Base-by-base conservation (phyloP, 2,329 filamentous ascomycete genomes). In the Colletotrichum kahawae region DNA sequence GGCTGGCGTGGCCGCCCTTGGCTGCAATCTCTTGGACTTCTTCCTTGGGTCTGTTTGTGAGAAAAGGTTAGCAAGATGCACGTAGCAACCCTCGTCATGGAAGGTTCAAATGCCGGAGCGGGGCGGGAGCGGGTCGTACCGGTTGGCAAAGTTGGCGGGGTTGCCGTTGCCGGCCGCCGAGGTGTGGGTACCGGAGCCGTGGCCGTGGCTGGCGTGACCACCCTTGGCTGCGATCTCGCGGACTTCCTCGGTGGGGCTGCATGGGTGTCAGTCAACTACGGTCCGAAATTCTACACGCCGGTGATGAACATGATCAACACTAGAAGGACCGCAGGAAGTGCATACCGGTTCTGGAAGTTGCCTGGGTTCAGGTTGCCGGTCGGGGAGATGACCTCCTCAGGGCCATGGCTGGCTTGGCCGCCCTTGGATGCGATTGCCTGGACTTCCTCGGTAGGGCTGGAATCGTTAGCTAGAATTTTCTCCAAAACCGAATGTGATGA, bases 11-110 rank as follows among this genome's bases (percentile, higher is more conserved):
- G 16, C 85, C 85, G 24, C 85, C 85, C 79, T 86, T 86, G 67
- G 81, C 81, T 1, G 85, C 85, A 69, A 87, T 87, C 5, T 84
- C 81, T 4, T 82, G 79, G 18, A 88, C 86, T 78, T 89, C 87
- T 13, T 87, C 86, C 68, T 84, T 84, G 75, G 86, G 81, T 9
- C 82, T 84, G 5, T 13, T 18, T 21, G 4, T 21, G 4, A 13
- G 10, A 7, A 21, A 48, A 21, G 1, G 43, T 29, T 18, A 21
- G n/a, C 36, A 60, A 6, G 8, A 36, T 12, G 5, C 29, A 8
- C 5, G n/a, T 3, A 5, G 10, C 43, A 48, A 27, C 60, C 18
- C 38, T 31, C 54, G 14, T 27, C 10, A 16, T 9, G 9, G 16
- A 34, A 31, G 60, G 13, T 27, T 60, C 9, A 21, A 34, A 33